These are phyloP conservation scores for Alternaria tenuissima DNA, from an alignment of 2,329 filamentous ascomycete species.

Conservation along the genomic window DNA sequence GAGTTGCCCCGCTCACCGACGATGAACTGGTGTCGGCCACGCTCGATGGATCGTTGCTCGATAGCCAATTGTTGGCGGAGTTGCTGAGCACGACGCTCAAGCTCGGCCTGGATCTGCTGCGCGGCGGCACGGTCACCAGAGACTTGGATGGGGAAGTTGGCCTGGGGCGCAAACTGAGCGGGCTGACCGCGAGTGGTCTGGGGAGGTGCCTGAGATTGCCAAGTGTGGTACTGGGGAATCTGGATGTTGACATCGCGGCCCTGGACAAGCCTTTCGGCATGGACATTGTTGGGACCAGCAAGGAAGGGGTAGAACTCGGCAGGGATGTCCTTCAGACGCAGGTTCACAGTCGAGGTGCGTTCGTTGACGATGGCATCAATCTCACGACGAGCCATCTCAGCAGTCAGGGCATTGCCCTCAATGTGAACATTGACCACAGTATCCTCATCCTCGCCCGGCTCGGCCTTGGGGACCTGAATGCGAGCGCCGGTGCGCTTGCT, in stretches of 20 bases:
- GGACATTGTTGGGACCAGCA: constrained; percentile 76
- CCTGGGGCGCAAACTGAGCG: constrained; percentile 74
- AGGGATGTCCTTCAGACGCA: constrained; percentile 83
- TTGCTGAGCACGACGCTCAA: constrained; percentile 80
- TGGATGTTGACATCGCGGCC: constrained; percentile 80
- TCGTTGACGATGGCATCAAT: constrained; percentile 90
- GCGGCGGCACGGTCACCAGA: constrained; percentile 85
- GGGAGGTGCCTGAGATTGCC: constrained; percentile 72
- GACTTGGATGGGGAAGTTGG: constrained; percentile 81
- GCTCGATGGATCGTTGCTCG: constrained; percentile 82
- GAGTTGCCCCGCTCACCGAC: constrained; percentile 83
- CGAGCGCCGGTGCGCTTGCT: constrained; percentile 89
- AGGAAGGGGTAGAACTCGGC: constrained; percentile 96
- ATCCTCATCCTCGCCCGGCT: constrained; percentile 81
- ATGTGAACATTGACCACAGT: constrained; percentile 84
- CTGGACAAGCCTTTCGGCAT: constrained; percentile 73
- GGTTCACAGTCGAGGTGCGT: constrained; percentile 80
- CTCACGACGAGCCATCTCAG: constrained; percentile 81
- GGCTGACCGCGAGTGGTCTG: constrained; percentile 69
- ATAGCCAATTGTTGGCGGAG: constrained; percentile 78
- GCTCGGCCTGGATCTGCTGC: constrained; percentile 78
- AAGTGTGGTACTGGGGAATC: constrained; percentile 82
- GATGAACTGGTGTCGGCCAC: constrained; percentile 92
- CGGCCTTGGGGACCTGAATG: constrained; percentile 86
- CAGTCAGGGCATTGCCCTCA: constrained; percentile 89